A percentile compares a stretch with the other conserved stretches of the same genome.
Evolutionary conservation across 768 basidiomycete species (phyloP).

Genomic region (Hypsizygus marmoreus): DNA sequence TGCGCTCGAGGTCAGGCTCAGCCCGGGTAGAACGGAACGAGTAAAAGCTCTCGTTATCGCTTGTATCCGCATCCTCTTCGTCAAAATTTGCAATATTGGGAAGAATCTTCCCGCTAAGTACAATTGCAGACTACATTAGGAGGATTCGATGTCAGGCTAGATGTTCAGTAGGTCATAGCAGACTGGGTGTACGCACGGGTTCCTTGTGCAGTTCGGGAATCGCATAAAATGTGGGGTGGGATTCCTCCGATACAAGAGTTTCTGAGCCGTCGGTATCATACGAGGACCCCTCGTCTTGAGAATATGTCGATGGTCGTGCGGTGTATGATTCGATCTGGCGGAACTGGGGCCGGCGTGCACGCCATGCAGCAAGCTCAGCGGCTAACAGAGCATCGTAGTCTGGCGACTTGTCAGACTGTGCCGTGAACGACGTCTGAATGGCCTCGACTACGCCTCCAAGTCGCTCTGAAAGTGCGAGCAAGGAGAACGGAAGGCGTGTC

Average conservation of each 20-base stretch:
- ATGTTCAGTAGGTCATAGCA: no score
- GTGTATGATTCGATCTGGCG: background rate
- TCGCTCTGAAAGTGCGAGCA: slow-evolving; percentile 6
- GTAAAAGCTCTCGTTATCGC: slow-evolving; percentile 14
- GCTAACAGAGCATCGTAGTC: background rate
- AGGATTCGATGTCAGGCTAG: no score
- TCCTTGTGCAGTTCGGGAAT: background rate
- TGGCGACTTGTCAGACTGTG: slow-evolving; percentile 1
- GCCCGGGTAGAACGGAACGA: slow-evolving; percentile 11
- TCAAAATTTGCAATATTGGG: slow-evolving; percentile 16
- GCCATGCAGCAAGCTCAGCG: slow-evolving; percentile 5
- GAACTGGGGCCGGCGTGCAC: slow-evolving; percentile 5
- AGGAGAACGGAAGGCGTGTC: slow-evolving; percentile 5
- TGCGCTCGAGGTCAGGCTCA: background rate
- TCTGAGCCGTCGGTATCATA: slow-evolving; percentile 12
- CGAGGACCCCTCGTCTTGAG: slow-evolving; percentile 7
- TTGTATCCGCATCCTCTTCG: background rate
- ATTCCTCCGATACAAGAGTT: slow-evolving; percentile 6
- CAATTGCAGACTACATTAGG: slow-evolving; percentile 2
- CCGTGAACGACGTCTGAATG: slow-evolving; percentile 4
- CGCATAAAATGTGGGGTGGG: slow-evolving; percentile 1
- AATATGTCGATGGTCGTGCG: slow-evolving; percentile 3
- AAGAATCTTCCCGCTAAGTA: slow-evolving; percentile 14
- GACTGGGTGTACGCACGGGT: slow-evolving; percentile 3
- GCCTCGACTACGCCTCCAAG: slow-evolving; percentile 7